Percentiles rank a stretch among this genome's conserved stretches.
These are phyloP conservation scores for Candida manassasensis DNA, from an alignment of 805 yeast species.

Conservation along the genomic window DNA sequence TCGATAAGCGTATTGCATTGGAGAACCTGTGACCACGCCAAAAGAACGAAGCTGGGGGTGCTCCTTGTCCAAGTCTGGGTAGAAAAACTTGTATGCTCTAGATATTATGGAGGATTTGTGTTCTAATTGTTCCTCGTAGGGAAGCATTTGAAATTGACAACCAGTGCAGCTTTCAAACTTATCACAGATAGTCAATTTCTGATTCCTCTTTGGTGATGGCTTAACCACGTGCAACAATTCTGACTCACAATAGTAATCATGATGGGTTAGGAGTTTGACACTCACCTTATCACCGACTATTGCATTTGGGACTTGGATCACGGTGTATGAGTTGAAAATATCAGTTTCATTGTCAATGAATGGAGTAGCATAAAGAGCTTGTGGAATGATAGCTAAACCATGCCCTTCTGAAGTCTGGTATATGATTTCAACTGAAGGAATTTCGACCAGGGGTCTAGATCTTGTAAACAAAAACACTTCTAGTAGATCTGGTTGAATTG, in stretches of 20 bases:
- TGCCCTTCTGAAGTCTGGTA: constrained; percentile 32
- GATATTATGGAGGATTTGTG: constrained; percentile 26
- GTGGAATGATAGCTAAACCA: constrained; percentile 31
- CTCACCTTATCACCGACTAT: constrained; percentile 34
- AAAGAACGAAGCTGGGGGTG: constrained; percentile 9
- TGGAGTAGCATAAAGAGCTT: constrained; percentile 14
- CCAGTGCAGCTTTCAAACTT: constrained; percentile 37
- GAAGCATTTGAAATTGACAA: constrained; percentile 40
- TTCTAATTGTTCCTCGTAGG: constrained; percentile 33
- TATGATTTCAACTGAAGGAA: constrained; percentile 28
- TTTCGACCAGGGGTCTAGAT: constrained; percentile 13
- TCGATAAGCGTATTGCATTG: constrained; percentile 35
- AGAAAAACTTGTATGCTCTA: constrained; percentile 32
- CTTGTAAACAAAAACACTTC: constrained; percentile 20
- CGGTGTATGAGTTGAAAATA: constrained; percentile 15
- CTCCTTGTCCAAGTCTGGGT: constrained; percentile 19
- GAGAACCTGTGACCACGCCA: constrained; percentile 29
- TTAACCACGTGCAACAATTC: constrained; percentile 16
- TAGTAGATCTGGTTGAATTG: constrained; percentile 19
- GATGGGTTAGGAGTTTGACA: constrained; percentile 26
- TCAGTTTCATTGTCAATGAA: constrained; percentile 11
- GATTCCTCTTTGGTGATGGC: constrained; percentile 16
- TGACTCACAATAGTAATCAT: constrained; percentile 27
- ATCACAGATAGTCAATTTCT: constrained; percentile 25
- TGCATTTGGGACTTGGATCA: constrained; percentile 35